Evolutionary conservation across 2,329 filamentous ascomycete genomes (phyloP).

Genomic region (Colletotrichum tropicale): DNA sequence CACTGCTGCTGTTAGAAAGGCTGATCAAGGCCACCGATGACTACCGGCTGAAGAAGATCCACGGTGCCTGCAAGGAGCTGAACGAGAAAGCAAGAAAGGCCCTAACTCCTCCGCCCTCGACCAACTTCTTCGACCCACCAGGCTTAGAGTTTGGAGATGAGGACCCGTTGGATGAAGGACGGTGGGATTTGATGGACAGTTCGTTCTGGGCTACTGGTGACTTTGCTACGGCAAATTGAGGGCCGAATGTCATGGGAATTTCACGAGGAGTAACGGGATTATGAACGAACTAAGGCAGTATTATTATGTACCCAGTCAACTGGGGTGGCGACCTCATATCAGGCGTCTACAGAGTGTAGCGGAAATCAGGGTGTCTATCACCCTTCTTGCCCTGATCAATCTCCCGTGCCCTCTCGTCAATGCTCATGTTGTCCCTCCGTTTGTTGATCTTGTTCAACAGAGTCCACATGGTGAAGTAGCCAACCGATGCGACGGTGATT

Average conservation of each 20-base stretch:
- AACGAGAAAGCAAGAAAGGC: neutral
- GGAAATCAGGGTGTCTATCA: constrained; percentile 13
- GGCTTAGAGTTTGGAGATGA: constrained; percentile 5
- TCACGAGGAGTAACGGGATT: neutral
- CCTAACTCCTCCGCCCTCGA: neutral
- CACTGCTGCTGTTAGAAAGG: neutral
- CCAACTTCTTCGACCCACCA: neutral
- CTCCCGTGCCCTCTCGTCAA: constrained; percentile 6
- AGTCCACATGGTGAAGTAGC: constrained; percentile 9
- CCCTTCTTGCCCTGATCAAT: constrained; percentile 14
- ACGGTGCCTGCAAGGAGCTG: constrained; percentile 6
- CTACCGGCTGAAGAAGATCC: neutral
- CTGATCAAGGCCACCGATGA: neutral
- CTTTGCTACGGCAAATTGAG: neutral
- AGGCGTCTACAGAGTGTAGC: constrained; percentile 3
- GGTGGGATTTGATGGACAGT: neutral
- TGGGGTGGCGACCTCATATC: neutral
- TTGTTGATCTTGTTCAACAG: constrained; percentile 2
- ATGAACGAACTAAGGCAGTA: neutral
- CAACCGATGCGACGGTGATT: constrained; percentile 8
- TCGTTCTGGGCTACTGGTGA: neutral
- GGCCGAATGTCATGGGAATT: neutral
- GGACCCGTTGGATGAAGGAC: neutral
- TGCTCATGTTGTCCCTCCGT: constrained; percentile 4
- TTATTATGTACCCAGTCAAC: neutral